Base-by-base conservation (phyloP, 371 early-diverging fungal genomes). In the Sporodiniella umbellata region DNA sequence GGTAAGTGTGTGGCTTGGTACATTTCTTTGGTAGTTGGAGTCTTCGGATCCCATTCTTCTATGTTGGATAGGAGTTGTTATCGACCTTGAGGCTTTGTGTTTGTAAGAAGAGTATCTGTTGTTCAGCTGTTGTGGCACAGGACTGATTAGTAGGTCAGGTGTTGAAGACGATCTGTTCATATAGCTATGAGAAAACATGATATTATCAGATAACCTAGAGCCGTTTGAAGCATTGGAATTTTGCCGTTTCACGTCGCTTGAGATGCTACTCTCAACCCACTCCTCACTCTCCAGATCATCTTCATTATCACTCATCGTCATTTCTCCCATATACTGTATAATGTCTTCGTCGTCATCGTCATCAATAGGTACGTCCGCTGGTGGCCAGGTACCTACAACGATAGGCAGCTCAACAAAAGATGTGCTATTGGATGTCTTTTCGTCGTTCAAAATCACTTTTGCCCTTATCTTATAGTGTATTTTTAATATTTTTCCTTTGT, bases 301-400 rank as follows among this genome's bases (percentile, higher is more conserved):
- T 23, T 33, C 42, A 14, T 59, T 51, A 37, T 65, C 61, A 21
- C 54, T 37, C 19, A 60, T 37, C 54, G 54, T 61, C 23, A 57
- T 10, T 23, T 57, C 61, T 4, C 62, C 59, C 62, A 66, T 54
- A 14, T 44, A 43, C 17, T 57, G 48, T 12, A 60, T 51, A 26
- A 61, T 57, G 26, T 61, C 62, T 10, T 60, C 61, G n/a, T 68
- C 68, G 23, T 63, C 68, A 30, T 68, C 68, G n/a, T 68, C 66
- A 22, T 72, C 72, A 53, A 72, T 72, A 11, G 72, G 72, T 8
- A 65, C 44, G 38, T 54, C 60, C 0, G 72, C 65, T 12, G 56
- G 61, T 1, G 72, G 72, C 63, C 65, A 68, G 21, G 72, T 72
- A 1, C 68, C 72, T 15, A 72, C 55, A 0, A 63, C 56, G 21